These are phyloP conservation scores for Pichia californica DNA, from an alignment of 805 yeast species.

Conservation along the genomic window DNA sequence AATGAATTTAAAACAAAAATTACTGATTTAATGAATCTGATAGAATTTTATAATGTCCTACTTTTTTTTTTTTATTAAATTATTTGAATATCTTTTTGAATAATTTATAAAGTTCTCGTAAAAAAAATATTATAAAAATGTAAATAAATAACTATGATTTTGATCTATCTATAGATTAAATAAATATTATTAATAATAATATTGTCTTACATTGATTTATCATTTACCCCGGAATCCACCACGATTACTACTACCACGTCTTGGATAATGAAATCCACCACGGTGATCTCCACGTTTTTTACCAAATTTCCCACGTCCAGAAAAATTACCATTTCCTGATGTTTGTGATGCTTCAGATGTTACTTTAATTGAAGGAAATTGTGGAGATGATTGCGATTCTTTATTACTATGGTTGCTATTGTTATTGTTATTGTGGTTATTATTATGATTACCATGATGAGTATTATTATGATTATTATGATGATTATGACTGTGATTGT, in stretches of 20 bases:
- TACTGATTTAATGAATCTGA: constrained; percentile 55
- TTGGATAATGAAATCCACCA: background rate
- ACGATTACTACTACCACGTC: constrained; percentile 5
- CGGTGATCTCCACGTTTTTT: constrained; percentile 1
- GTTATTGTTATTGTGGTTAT: background rate
- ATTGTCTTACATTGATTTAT: too few relatives aligned
- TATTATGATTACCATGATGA: background rate
- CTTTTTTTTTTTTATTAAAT: too few relatives aligned
- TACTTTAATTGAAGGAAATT: too few relatives aligned
- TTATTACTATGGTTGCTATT: background rate
- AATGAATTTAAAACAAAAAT: constrained; percentile 32
- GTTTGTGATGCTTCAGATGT: too few relatives aligned
- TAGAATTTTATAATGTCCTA: too few relatives aligned
- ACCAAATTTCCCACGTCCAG: background rate
- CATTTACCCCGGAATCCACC: background rate
- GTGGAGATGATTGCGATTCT: background rate
- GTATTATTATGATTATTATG: background rate
- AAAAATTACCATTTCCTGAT: constrained; percentile 2
- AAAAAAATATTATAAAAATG: too few relatives aligned
- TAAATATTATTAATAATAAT: too few relatives aligned
- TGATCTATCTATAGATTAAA: too few relatives aligned
- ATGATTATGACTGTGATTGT: background rate
- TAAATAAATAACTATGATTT: too few relatives aligned
- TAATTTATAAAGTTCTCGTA: too few relatives aligned
- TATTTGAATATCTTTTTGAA: too few relatives aligned